Evolutionary conservation across 495 filamentous ascomycete species (phyloP).

Genomic region (Penicillium odoratum): DNA sequence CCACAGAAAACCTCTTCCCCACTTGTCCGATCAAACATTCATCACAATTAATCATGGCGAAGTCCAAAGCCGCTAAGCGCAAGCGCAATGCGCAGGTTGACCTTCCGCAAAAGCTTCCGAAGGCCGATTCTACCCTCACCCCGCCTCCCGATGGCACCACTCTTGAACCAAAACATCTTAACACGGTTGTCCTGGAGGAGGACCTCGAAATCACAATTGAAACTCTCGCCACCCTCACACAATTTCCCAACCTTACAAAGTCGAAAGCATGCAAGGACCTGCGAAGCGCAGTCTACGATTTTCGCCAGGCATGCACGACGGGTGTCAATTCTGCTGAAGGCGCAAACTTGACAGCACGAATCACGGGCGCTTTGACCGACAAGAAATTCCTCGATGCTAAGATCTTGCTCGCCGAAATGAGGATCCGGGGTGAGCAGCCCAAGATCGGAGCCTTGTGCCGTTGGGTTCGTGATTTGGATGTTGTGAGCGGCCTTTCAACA

Average conservation of each 20-base stretch:
- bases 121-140: slow-evolving; percentile 23
- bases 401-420: slow-evolving; percentile 39
- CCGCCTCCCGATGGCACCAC: slow-evolving; percentile 34
- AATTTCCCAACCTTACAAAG: slow-evolving; percentile 38
- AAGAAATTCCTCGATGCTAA: slow-evolving; percentile 38
- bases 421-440: slow-evolving; percentile 36
- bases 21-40: background rate
- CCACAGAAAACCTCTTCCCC: slow-evolving; percentile 2
- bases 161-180: slow-evolving; percentile 35
- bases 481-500: slow-evolving; percentile 41
- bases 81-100: slow-evolving; percentile 39
- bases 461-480: slow-evolving; percentile 42
- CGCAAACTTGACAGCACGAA: slow-evolving; percentile 40
- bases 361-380: slow-evolving; percentile 37
- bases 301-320: slow-evolving; percentile 40
- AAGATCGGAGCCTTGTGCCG: slow-evolving; percentile 43
- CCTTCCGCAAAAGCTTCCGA: slow-evolving; percentile 33
- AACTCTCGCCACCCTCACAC: slow-evolving; percentile 36
- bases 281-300: slow-evolving; percentile 39
- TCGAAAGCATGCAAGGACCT: slow-evolving; percentile 44
- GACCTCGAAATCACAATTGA: slow-evolving; percentile 41
- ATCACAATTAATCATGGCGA: slow-evolving; percentile 23
- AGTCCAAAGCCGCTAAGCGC: slow-evolving; percentile 39
- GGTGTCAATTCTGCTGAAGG: slow-evolving; percentile 40
- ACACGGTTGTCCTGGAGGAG: slow-evolving; percentile 35